A percentile compares a stretch with the other conserved stretches of the same genome.
phyloP scores from a whole-genome alignment of 768 basidiomycete species.

The Auricularia auricula-judae region DNA sequence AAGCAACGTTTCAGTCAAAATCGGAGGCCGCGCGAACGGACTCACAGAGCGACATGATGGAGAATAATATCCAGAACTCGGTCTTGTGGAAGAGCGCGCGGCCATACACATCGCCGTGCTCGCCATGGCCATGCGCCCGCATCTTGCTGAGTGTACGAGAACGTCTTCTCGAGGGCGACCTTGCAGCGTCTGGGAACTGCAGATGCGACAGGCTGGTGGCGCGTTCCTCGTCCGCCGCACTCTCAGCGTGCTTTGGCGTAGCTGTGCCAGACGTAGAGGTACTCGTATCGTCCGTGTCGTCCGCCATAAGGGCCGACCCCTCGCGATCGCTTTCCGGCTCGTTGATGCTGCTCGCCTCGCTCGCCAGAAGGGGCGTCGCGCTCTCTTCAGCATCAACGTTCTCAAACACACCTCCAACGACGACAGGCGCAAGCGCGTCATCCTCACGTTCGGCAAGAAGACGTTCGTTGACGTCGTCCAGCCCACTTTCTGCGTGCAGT shows the following conservation, averaged over 20 bases:
- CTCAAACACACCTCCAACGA: constrained; percentile 2
- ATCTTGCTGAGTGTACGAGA: not conserved
- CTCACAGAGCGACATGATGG: constrained; percentile 47
- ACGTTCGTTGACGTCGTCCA: constrained; percentile 7
- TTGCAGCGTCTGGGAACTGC: not conserved
- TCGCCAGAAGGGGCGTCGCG: not conserved
- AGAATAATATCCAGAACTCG: constrained; percentile 58
- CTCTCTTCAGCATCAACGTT: not conserved
- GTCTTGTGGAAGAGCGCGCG: constrained; percentile 34
- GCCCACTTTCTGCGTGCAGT: constrained; percentile 1
- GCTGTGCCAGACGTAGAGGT: not conserved
- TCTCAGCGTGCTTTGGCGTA: not conserved
- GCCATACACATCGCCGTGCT: constrained; percentile 38
- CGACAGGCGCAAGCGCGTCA: not conserved
- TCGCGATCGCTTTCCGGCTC: not conserved
- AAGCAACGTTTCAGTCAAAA: not conserved
- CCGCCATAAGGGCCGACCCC: not conserved
- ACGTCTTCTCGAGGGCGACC: not conserved
- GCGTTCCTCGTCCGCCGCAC: not conserved
- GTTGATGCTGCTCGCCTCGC: not conserved
- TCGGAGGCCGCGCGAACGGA: constrained; percentile 5
- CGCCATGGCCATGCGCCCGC: not conserved
- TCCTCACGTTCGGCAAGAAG: not conserved
- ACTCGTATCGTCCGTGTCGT: not conserved
- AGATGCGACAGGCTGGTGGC: not conserved